phyloP scores from a whole-genome alignment of 192 early-diverging fungal species.

The Helicostylum pulchrum region DNA sequence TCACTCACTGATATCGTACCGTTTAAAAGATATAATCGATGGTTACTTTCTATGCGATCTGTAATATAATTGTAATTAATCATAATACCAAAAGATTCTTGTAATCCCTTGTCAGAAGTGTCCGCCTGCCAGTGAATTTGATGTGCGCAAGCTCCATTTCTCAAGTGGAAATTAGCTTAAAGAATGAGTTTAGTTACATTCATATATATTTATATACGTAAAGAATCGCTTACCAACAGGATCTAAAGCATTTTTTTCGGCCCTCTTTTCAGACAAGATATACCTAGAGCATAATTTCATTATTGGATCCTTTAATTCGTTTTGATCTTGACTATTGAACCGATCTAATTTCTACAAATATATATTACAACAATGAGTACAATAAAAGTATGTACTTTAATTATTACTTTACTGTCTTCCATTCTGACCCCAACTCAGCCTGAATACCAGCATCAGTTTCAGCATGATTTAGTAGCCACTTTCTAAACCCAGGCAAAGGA shows the following conservation, averaged over 20 bases:
- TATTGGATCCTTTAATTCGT: constrained; percentile 54
- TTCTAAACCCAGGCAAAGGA: constrained; percentile 84
- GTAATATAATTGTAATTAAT: constrained; percentile 88
- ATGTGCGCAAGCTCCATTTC: constrained; percentile 90
- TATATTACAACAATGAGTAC: not conserved
- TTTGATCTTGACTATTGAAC: constrained; percentile 9
- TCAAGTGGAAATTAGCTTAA: constrained; percentile 88
- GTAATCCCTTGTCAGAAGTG: constrained; percentile 71
- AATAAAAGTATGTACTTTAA: not conserved
- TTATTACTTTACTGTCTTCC: constrained; percentile 1
- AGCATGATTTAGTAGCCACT: constrained; percentile 63
- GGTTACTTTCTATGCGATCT: constrained; percentile 76
- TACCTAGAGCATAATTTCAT: constrained; percentile 58
- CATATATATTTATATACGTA: constrained; percentile 7
- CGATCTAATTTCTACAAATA: constrained; percentile 5
- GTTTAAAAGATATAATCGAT: constrained; percentile 63
- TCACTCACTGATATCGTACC: constrained; percentile 57
- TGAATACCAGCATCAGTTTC: not conserved
- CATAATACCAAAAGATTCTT: constrained; percentile 92
- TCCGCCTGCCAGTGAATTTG: constrained; percentile 89
- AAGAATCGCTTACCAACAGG: constrained; percentile 61
- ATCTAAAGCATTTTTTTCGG: constrained; percentile 63
- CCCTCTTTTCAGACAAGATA: constrained; percentile 61
- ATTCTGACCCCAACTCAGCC: not conserved
- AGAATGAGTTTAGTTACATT: not conserved